phyloP scores from a whole-genome alignment of 176 grass and related monocot genomes.

The Oryza meyeriana region DNA sequence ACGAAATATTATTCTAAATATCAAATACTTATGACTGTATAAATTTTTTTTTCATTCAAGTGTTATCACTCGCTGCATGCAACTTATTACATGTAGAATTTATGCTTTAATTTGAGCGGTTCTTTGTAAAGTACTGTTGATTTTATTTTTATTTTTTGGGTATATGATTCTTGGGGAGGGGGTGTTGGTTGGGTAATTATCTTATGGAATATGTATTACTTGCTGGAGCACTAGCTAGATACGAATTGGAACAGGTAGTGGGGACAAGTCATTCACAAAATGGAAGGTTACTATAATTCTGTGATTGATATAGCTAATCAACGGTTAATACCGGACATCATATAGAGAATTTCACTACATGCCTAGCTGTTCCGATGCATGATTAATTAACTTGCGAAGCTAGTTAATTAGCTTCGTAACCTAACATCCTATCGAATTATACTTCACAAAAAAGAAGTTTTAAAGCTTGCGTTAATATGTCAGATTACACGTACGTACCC shows the following conservation, averaged over 20 bases:
- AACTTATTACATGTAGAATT: background rate
- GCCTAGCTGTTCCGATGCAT: background rate
- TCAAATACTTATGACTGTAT: too few relatives aligned
- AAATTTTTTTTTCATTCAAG: background rate
- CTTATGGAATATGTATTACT: constrained; percentile 30
- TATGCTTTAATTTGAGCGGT: constrained; percentile 11
- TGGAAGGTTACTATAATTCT: too few relatives aligned
- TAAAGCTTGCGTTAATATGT: background rate
- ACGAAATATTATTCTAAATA: too few relatives aligned
- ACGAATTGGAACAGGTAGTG: constrained; percentile 2
- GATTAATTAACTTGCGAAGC: background rate
- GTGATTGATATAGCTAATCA: background rate
- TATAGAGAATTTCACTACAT: background rate
- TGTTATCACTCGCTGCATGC: background rate
- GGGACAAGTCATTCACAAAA: background rate
- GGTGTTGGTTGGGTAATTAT: background rate
- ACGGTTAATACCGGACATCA: background rate
- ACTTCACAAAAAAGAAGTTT: background rate
- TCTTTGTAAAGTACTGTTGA: background rate
- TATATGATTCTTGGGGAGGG: background rate
- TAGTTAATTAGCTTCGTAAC: too few relatives aligned
- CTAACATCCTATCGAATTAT: background rate
- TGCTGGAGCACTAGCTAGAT: constrained; percentile 32
- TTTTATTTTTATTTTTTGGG: background rate
- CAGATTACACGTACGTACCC: constrained; percentile 35